Percentiles rank a stretch among this genome's conserved stretches.
Evolutionary conservation across 2,329 filamentous ascomycete genomes (phyloP).

Genomic region (Dendryphion nanum): DNA sequence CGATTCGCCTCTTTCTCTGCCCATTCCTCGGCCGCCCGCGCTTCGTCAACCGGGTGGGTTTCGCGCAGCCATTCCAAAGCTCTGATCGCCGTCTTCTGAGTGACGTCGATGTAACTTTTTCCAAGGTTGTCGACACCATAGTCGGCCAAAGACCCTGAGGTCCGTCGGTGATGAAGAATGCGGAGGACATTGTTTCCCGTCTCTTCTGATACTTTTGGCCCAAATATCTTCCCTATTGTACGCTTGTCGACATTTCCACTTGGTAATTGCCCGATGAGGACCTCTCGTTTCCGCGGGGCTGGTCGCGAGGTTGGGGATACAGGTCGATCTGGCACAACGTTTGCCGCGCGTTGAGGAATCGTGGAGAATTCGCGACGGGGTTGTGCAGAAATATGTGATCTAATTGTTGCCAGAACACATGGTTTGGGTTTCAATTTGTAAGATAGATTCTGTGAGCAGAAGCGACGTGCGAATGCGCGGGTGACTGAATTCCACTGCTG

Average conservation of each 20-base stretch:
- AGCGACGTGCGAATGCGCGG: constrained; percentile 25
- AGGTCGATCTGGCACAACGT: constrained; percentile 20
- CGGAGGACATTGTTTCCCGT: constrained; percentile 38
- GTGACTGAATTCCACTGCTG: constrained; percentile 18
- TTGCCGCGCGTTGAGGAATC: constrained; percentile 21
- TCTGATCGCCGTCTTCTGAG: constrained; percentile 23
- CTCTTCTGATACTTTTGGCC: constrained; percentile 19
- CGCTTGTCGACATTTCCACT: constrained; percentile 23
- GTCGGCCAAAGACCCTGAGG: constrained; percentile 39
- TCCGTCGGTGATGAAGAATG: constrained; percentile 40
- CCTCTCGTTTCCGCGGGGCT: constrained; percentile 24
- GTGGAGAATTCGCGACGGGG: constrained; percentile 23
- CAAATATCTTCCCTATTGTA: constrained; percentile 32
- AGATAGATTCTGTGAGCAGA: constrained; percentile 18
- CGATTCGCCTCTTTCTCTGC: constrained; percentile 39
- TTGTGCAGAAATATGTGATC: constrained; percentile 2
- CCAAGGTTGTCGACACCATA: constrained; percentile 38
- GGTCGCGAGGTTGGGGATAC: constrained; percentile 10
- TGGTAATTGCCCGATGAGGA: constrained; percentile 33
- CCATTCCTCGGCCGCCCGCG: constrained; percentile 40
- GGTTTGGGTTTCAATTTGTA: constrained; percentile 10
- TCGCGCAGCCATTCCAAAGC: constrained; percentile 38
- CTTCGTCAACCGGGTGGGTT: constrained; percentile 40
- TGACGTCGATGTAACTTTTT: constrained; percentile 25
- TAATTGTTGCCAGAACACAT: constrained; percentile 19